Conservation (phyloP, 1,284 basidiomycete genomes). For the Ustilago esculenta region DNA sequence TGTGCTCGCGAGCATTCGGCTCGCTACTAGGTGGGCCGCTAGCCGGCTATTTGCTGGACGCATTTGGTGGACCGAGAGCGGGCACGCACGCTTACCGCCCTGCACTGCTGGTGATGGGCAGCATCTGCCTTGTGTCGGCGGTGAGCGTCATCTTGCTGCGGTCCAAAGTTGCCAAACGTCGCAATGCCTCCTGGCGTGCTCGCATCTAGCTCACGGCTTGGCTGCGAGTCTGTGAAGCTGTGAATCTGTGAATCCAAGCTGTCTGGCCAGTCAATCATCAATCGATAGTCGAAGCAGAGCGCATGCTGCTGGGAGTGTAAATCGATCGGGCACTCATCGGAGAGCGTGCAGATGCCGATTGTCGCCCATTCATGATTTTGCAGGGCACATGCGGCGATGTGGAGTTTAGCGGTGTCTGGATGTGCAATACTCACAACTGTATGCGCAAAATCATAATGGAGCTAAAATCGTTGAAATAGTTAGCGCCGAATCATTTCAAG, state of each 20-base stretch:
- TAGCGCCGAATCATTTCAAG: too few species aligned
- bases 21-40: slow-evolving; percentile 43
- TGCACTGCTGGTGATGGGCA: slow-evolving; percentile 43
- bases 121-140: slow-evolving; percentile 37
- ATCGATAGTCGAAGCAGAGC: too few species aligned
- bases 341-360: too few species aligned
- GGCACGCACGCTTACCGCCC: slow-evolving; percentile 40
- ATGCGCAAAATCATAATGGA: background rate
- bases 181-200: slow-evolving; percentile 34
- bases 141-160: slow-evolving; percentile 34
- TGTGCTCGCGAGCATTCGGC: slow-evolving; percentile 40
- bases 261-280: too few species aligned
- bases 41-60: slow-evolving; percentile 49
- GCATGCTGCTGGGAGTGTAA: background rate
- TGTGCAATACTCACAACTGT: too few species aligned
- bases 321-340: background rate
- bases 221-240: too few species aligned
- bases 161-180: slow-evolving; percentile 22
- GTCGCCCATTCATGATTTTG: too few species aligned
- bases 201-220: too few species aligned
- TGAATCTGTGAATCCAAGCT: too few species aligned
- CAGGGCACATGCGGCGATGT: too few species aligned
- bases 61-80: slow-evolving; percentile 35
- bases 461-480: slow-evolving; percentile 1
- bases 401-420: background rate